Base-by-base conservation (phyloP, 306 rosid genomes). In the Quercus rubra region DNA sequence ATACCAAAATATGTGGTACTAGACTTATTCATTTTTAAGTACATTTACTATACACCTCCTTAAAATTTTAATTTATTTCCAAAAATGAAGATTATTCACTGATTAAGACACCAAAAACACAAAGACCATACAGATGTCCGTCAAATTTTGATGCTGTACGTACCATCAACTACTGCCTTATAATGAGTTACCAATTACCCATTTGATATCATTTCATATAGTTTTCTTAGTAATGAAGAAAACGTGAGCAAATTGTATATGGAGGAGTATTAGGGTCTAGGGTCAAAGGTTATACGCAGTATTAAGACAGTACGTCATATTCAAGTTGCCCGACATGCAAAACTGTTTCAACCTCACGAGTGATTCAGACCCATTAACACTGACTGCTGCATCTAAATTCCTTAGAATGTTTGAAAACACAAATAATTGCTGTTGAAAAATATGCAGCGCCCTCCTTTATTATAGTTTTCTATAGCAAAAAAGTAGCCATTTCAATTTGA, bases 291-390 rank as follows among this genome's bases (percentile, higher is more conserved):
- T 49, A 6, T 13, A 66, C 19, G 51, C 21, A 38, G 30, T 19
- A 70, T 27, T 59, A 30, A 30, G 63, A 18, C 72, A 15, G 62
- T 13, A 54, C 18, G 81, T 79, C 84, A 52, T 35, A 71, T 80
- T 84, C 84, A 76, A 9, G 20, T n/a, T n/a, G 7, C 14, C 78
- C 79, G 68, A 78, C 55, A 55, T 67, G 27, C 21, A 23, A 30
- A 30, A 51, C 68, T 54, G 46, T 54, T 77, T 43, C 31, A 81
- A 73, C 74, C 81, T 51, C 90, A 84, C 86, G 88, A 76, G 87
- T 86, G 85, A 80, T 82, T 83, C 82, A 68, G 86, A 86, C 72
- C 19, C 57, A 12, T 33, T 41, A 6, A 76, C 63, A 78, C 46
- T 33, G 71, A 18, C 82, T 63, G 68, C 58, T 57, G 25, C 76